Conservation (phyloP, 2,329 filamentous ascomycete genomes). For the Aspergillus pseudonomiae region DNA sequence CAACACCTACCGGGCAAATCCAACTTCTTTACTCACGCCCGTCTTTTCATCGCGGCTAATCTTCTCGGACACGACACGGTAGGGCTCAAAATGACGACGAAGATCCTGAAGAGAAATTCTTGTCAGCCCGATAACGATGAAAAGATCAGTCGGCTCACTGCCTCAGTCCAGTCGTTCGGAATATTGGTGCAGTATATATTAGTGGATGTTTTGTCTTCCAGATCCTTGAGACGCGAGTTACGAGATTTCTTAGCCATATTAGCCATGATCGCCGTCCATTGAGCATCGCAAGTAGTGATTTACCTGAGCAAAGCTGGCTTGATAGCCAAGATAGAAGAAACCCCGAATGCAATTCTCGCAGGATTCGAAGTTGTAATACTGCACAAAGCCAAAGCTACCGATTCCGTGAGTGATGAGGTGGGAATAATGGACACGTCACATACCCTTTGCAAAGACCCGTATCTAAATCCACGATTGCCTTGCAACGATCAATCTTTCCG, state of each 20-base stretch:
- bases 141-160: constrained; percentile 56
- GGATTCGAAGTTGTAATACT: constrained; percentile 83
- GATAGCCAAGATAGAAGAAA: constrained; percentile 92
- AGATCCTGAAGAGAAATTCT: constrained; percentile 55
- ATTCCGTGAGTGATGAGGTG: constrained; percentile 23
- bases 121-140: constrained; percentile 16
- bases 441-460: constrained; percentile 97
- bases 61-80: constrained; percentile 83
- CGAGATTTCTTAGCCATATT: constrained; percentile 78
- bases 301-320: constrained; percentile 95
- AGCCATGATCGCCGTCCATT: constrained; percentile 15
- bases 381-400: constrained; percentile 90
- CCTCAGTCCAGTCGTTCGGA: constrained; percentile 87
- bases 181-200: constrained; percentile 98
- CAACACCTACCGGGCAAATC: constrained; percentile 79
- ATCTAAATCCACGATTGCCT: constrained; percentile 95
- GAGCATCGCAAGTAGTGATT: not conserved
- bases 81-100: constrained; percentile 63
- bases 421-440: constrained; percentile 35
- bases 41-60: constrained; percentile 85
- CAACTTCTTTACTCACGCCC: constrained; percentile 93
- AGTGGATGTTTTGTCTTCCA: constrained; percentile 85
- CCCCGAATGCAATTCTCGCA: constrained; percentile 96
- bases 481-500: constrained; percentile 92
- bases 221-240: constrained; percentile 95